Conservation (phyloP, 208 protist species). For the Leptomonas seymouri region DNA sequence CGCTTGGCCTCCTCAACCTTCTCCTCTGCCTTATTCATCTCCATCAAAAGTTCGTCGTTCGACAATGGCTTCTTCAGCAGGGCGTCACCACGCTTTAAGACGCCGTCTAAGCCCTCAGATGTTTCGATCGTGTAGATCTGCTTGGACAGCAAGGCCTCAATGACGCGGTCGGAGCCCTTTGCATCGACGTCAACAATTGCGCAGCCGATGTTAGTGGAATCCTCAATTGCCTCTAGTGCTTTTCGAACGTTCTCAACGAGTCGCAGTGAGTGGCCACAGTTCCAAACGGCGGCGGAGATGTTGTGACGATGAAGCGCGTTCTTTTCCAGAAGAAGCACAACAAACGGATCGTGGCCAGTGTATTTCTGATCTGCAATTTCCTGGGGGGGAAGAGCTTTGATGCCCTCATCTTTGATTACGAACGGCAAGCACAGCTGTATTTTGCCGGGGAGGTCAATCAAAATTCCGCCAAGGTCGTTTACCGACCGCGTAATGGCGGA, state of each 20-base stretch:
- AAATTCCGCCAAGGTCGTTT: slow-evolving; percentile 57
- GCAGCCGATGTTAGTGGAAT: slow-evolving; percentile 64
- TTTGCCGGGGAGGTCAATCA: slow-evolving; percentile 46
- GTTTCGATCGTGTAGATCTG: slow-evolving; percentile 68
- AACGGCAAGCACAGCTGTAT: slow-evolving; percentile 54
- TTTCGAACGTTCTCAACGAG: slow-evolving; percentile 63
- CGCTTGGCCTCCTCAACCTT: slow-evolving; percentile 50
- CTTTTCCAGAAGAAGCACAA: slow-evolving; percentile 66
- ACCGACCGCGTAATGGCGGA: slow-evolving; percentile 36
- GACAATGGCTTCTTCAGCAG: slow-evolving; percentile 56
- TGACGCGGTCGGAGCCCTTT: slow-evolving; percentile 38
- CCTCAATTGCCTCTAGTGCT: slow-evolving; percentile 60
- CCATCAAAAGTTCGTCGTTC: slow-evolving; percentile 37
- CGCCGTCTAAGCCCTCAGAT: slow-evolving; percentile 41
- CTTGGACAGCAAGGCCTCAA: slow-evolving; percentile 53
- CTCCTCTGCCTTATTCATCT: slow-evolving; percentile 43
- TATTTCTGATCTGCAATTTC: slow-evolving; percentile 28
- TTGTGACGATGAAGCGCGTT: slow-evolving; percentile 73
- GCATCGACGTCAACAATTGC: slow-evolving; percentile 63
- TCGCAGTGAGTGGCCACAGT: slow-evolving; percentile 59
- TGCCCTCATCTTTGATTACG: slow-evolving; percentile 50
- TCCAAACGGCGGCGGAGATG: slow-evolving; percentile 58
- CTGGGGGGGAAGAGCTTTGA: slow-evolving; percentile 35
- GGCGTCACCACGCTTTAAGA: slow-evolving; percentile 39
- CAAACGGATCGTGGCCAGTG: slow-evolving; percentile 51